Conservation (phyloP, 208 protist species). For the Trypanosoma melophagium region DNA sequence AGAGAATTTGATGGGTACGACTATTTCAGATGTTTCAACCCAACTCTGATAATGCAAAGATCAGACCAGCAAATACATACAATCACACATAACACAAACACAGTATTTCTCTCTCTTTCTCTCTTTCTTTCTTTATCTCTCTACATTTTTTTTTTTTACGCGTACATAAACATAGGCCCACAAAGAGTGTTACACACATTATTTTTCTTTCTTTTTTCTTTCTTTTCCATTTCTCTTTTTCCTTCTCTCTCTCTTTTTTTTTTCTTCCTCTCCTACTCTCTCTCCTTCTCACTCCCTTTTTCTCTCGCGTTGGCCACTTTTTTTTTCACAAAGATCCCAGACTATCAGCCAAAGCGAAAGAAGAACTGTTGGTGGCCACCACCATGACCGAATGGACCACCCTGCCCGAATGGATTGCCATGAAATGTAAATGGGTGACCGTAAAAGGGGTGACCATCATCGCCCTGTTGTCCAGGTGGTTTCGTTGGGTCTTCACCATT, state of each 20-base stretch:
- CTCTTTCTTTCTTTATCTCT: no score
- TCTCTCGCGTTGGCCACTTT: no score
- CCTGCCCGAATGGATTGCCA: slow-evolving; percentile 23
- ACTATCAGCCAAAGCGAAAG: slow-evolving; percentile 36
- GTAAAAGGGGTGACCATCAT: slow-evolving; percentile 46
- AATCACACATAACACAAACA: background rate
- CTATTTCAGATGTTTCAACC: no score
- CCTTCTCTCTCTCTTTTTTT: slow-evolving; percentile 4
- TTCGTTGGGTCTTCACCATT: slow-evolving; percentile 86
- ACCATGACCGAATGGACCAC: slow-evolving; percentile 22
- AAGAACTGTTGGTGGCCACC: slow-evolving; percentile 56
- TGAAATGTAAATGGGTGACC: slow-evolving; percentile 60
- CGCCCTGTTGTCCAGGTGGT: slow-evolving; percentile 53
- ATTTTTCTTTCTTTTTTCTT: background rate
- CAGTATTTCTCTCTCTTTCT: no score
- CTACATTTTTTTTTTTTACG: background rate
- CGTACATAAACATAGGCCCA: background rate
- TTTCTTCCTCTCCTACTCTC: slow-evolving; percentile 5
- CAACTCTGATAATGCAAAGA: background rate
- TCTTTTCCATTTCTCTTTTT: slow-evolving; percentile 6
- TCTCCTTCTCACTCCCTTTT: background rate
- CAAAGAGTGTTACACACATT: background rate
- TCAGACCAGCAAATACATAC: background rate
- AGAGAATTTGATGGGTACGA: background rate
- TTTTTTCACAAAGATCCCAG: no score